A percentile compares a stretch with the other conserved stretches of the same genome.
These are phyloP conservation scores for Irpex rosettiformis DNA, from an alignment of 1,284 basidiomycete genomes.

Conservation along the genomic window DNA sequence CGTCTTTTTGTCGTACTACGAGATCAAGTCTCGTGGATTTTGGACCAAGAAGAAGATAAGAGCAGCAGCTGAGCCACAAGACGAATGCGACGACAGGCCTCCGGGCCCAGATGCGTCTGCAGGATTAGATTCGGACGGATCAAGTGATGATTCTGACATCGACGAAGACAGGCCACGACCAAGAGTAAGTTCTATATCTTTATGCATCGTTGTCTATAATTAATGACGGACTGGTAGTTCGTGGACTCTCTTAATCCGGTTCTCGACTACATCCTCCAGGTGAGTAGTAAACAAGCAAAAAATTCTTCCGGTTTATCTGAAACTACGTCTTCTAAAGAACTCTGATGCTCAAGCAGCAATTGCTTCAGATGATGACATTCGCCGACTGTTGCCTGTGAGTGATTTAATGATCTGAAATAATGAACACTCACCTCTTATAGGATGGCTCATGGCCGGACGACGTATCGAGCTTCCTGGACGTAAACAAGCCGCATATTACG, in stretches of 20 bases:
- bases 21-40: slow-evolving; percentile 4
- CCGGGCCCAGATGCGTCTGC: neutral
- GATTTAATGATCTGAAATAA: neutral
- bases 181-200: neutral
- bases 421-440: neutral
- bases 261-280: slow-evolving; percentile 3
- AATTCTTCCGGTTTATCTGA: neutral
- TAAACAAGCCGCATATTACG: neutral
- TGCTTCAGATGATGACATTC: slow-evolving; percentile 1
- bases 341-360: slow-evolving; percentile 1
- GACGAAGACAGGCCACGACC: neutral
- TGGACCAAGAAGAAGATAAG: slow-evolving; percentile 2
- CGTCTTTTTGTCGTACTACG: slow-evolving; percentile 8
- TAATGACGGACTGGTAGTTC: neutral
- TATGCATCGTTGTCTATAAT: neutral
- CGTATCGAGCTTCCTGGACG: neutral
- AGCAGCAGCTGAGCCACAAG: neutral
- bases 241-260: neutral
- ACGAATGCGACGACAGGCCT: neutral
- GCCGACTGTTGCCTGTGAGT: neutral
- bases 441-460: neutral
- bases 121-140: neutral
- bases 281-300: neutral
- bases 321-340: neutral
- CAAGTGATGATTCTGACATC: neutral